phyloP scores from a whole-genome alignment of 2,329 filamentous ascomycete species.

The Botrytis galanthina region DNA sequence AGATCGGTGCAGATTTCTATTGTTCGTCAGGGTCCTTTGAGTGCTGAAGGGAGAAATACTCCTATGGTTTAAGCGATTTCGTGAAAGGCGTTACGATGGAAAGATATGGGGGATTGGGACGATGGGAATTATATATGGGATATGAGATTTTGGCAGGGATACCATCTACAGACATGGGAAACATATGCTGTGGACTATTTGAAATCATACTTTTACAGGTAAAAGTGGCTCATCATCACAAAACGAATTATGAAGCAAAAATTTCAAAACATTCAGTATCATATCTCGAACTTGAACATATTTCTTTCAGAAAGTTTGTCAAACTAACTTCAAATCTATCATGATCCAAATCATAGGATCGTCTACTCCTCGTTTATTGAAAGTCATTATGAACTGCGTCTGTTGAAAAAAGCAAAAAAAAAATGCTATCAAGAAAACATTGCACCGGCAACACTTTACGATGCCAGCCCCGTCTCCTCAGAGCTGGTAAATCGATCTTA shows the following conservation, averaged over 20 bases:
- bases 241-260: neutral
- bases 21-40: neutral
- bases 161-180: neutral
- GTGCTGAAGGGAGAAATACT: neutral
- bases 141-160: neutral
- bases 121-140: neutral
- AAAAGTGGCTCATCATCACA: neutral
- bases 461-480: neutral
- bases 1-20: neutral
- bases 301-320: neutral
- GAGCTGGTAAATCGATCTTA: too few relatives aligned
- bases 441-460: neutral
- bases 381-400: neutral
- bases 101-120: neutral
- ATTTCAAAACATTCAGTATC: neutral
- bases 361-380: neutral
- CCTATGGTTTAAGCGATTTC: neutral
- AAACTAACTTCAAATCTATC: neutral
- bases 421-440: neutral
- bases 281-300: rapidly evolving
- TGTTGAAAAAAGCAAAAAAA: neutral
- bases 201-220: neutral
- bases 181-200: neutral
- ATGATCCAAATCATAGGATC: rapidly evolving
- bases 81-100: neutral